Conservation (phyloP, 1,139 yeast species). For the Zygotorulaspora mrakii region DNA sequence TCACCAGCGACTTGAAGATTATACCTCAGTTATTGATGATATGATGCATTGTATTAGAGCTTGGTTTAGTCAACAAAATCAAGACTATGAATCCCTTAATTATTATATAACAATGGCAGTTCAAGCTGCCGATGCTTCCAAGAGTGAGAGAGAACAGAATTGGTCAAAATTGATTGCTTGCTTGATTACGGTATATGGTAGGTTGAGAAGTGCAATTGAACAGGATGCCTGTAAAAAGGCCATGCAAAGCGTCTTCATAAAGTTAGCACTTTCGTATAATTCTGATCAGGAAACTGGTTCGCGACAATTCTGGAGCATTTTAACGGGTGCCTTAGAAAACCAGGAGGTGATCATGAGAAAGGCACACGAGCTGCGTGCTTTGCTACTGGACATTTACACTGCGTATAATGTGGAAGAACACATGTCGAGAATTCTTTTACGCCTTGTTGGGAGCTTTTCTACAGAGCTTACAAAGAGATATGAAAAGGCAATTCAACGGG, state of each 20-base stretch:
- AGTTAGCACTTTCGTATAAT: conserved; percentile 21
- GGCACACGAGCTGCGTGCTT: conserved; percentile 20
- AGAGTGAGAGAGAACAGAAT: conserved; percentile 14
- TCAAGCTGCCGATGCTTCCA: conserved; percentile 15
- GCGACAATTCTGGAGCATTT: conserved; percentile 21
- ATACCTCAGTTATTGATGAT: conserved; percentile 19
- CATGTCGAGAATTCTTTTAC: conserved; percentile 21
- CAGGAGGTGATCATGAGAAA: conserved; percentile 28
- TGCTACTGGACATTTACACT: conserved; percentile 25
- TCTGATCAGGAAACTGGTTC: conserved; percentile 6
- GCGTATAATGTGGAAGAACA: conserved; percentile 28
- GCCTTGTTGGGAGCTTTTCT: conserved; percentile 26
- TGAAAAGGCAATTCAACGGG: conserved; percentile 37
- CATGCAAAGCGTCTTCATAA: conserved; percentile 25
- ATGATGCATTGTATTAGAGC: conserved; percentile 17
- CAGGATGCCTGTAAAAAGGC: conserved; percentile 18
- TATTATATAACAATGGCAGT: conserved; percentile 18
- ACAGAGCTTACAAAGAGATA: conserved; percentile 19
- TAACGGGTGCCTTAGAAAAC: conserved; percentile 28
- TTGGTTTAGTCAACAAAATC: conserved; percentile 16
- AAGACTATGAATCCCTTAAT: conserved; percentile 7
- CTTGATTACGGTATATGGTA: conserved; percentile 20
- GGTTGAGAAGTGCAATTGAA: not conserved
- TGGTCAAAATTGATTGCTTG: conserved; percentile 28
- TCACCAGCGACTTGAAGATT: conserved; percentile 19